These are phyloP conservation scores for Ilex aquifolium DNA, from an alignment of 257 asterid genomes.

Conservation along the genomic window DNA sequence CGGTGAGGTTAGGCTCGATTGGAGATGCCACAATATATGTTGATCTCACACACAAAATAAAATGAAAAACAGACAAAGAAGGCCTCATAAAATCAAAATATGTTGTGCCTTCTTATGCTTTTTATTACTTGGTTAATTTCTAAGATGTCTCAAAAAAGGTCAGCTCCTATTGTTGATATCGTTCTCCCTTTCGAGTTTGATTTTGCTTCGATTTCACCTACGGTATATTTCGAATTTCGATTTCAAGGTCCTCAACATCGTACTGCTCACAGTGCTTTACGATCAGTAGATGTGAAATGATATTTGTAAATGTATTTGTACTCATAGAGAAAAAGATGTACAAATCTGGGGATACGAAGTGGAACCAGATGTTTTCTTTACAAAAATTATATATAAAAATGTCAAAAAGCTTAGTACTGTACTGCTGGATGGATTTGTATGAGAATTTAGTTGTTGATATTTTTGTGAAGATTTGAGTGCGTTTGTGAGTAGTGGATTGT, in stretches of 20 bases:
- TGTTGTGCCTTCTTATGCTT: not conserved
- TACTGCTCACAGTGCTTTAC: no score
- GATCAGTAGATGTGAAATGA: no score
- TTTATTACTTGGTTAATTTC: conserved; percentile 3
- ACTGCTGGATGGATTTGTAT: not conserved
- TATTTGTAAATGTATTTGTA: not conserved
- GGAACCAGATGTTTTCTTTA: conserved; percentile 46
- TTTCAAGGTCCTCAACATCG: no score
- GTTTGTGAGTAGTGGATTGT: not conserved
- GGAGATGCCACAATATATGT: conserved; percentile 80
- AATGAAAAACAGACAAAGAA: not conserved
- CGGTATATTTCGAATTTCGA: no score
- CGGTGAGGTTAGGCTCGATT: conserved; percentile 74
- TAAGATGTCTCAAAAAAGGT: not conserved
- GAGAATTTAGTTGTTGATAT: no score
- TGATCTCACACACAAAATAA: conserved; percentile 18
- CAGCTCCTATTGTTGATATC: no score
- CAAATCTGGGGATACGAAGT: conserved; percentile 62
- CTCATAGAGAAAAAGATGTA: not conserved
- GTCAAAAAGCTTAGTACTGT: no score
- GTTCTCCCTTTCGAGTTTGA: no score
- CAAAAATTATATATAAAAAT: no score
- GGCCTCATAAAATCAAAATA: not conserved
- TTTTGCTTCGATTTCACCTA: no score
- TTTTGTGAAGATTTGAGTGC: no score